Conservation (phyloP, 169 alveolate species). For the Cryptosporidium andersoni region DNA sequence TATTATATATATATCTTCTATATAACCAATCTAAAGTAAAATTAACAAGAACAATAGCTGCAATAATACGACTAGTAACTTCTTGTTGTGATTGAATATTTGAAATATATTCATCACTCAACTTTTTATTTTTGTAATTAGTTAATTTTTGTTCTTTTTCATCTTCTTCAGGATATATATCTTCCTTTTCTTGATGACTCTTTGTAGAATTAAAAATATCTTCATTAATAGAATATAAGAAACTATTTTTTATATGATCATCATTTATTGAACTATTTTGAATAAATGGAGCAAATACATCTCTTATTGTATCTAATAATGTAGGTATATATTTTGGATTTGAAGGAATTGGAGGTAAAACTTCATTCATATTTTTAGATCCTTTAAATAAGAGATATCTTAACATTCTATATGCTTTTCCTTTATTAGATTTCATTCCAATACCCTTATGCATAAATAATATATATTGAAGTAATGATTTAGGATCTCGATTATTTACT, state of each 20-base stretch:
- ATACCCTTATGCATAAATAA: conserved; percentile 41
- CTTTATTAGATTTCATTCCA: conserved; percentile 23
- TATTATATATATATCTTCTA: not conserved
- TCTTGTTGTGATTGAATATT: conserved; percentile 29
- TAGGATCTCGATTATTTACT: conserved; percentile 56
- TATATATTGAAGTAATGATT: conserved; percentile 47
- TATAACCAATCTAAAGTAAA: conserved; percentile 54
- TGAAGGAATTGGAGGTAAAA: conserved; percentile 47
- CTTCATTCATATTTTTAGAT: conserved; percentile 35
- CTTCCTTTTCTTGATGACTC: not conserved
- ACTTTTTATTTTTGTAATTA: conserved; percentile 14
- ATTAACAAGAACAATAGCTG: conserved; percentile 8
- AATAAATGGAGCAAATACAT: conserved; percentile 27
- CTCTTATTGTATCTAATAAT: conserved; percentile 55
- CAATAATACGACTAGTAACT: conserved; percentile 21
- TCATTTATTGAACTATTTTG: conserved; percentile 21
- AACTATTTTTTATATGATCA: not conserved
- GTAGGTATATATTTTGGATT: conserved; percentile 43
- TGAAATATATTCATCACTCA: conserved; percentile 10
- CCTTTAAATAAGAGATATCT: conserved; percentile 56
- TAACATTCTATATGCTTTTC: conserved; percentile 39
- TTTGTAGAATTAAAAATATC: not conserved
- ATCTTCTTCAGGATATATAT: not conserved
- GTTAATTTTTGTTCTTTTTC: not conserved
- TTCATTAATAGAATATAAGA: not conserved